phyloP scores from a whole-genome alignment of 345 rosid species.

The Isatis tinctoria region DNA sequence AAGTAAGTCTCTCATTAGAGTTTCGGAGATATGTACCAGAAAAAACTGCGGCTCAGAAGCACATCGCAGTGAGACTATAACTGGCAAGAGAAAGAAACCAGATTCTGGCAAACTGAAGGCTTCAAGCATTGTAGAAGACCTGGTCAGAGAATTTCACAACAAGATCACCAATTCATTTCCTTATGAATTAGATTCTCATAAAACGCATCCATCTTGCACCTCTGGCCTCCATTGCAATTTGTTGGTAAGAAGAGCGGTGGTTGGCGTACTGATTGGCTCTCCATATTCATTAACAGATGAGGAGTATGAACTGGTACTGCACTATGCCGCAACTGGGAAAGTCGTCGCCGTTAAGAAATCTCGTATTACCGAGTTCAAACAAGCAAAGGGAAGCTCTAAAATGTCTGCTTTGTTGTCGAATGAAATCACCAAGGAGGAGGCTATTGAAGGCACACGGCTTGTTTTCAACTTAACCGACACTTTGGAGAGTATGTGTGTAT shows the following conservation, averaged over 20 bases:
- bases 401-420: slow-evolving; percentile 5
- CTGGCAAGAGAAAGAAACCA: slow-evolving; percentile 33
- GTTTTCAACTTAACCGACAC: slow-evolving; percentile 57
- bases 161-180: slow-evolving; percentile 16
- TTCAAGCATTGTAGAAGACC: slow-evolving; percentile 32
- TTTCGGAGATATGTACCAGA: slow-evolving; percentile 46
- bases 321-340: slow-evolving; percentile 63
- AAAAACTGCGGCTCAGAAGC: slow-evolving; percentile 30
- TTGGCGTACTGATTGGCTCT: slow-evolving; percentile 58
- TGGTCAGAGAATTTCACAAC: slow-evolving; percentile 52
- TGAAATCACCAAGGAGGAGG: slow-evolving; percentile 43
- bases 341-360: slow-evolving; percentile 21
- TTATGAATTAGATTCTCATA: slow-evolving; percentile 19
- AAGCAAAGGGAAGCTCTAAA: slow-evolving; percentile 18
- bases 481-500: slow-evolving; percentile 50
- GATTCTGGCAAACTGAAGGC: slow-evolving; percentile 23
- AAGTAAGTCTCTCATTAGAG: slow-evolving; percentile 40
- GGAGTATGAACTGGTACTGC: slow-evolving; percentile 57
- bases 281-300: slow-evolving; percentile 38
- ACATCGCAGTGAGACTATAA: slow-evolving; percentile 22
- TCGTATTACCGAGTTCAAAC: slow-evolving; percentile 22
- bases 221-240: slow-evolving; percentile 26
- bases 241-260: slow-evolving; percentile 50
- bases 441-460: slow-evolving; percentile 49
- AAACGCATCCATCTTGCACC: slow-evolving; percentile 11